Evolutionary conservation across 1,284 basidiomycete genomes (phyloP).

Genomic region (Neotropicomus parvogracilis): DNA sequence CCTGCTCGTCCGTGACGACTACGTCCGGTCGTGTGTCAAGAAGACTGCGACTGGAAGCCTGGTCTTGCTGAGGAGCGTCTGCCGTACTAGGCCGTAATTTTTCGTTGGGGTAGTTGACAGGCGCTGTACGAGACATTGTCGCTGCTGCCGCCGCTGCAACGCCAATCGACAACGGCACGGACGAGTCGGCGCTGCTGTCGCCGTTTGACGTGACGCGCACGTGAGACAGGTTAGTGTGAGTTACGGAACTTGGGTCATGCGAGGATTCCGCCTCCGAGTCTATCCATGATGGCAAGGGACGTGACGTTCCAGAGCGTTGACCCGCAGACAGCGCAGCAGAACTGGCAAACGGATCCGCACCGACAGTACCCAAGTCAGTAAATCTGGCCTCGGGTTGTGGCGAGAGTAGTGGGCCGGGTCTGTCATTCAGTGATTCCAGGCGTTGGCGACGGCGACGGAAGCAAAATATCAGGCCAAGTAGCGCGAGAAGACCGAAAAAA

Average conservation of each 20-base stretch:
- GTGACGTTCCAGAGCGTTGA: neutral
- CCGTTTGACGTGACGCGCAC: constrained; percentile 1
- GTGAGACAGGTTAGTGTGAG: constrained; percentile 2
- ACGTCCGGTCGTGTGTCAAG: neutral
- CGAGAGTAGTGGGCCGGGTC: constrained; percentile 5
- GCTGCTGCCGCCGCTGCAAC: neutral
- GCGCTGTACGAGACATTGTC: neutral
- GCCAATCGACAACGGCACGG: neutral
- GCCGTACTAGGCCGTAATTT: constrained; percentile 2
- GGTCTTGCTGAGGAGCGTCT: neutral
- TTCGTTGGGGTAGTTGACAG: constrained; percentile 9
- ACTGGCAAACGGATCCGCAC: constrained; percentile 8
- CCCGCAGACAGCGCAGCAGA: neutral
- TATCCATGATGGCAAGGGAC: constrained; percentile 12
- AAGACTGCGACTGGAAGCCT: neutral
- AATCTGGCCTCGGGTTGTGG: constrained; percentile 5
- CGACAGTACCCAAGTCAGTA: neutral
- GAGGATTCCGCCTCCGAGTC: neutral
- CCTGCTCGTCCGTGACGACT: constrained; percentile 22
- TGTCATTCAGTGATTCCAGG: constrained; percentile 3
- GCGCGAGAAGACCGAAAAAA: constrained; percentile 12
- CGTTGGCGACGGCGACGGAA: constrained; percentile 9
- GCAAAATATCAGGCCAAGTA: constrained; percentile 14
- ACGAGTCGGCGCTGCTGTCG: neutral
- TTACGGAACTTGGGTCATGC: neutral